phyloP scores from a whole-genome alignment of 164 flowering plant genomes.

The Buxus sempervirens region DNA sequence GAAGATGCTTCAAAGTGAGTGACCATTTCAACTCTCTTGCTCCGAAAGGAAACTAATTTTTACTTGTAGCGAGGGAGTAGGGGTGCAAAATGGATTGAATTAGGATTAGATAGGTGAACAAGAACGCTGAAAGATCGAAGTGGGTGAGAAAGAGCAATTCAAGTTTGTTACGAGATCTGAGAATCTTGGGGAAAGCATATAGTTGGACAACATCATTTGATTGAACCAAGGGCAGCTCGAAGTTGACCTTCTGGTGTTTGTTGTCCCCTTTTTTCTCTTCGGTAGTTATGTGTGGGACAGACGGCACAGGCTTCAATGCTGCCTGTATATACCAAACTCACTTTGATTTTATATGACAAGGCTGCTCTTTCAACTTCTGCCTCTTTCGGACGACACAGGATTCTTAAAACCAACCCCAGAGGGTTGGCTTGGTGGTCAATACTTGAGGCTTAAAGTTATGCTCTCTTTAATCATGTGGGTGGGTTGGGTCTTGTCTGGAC shows the following conservation, averaged over 20 bases:
- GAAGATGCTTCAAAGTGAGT: not conserved
- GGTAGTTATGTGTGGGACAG: constrained; percentile 24
- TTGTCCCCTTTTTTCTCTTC: constrained; percentile 12
- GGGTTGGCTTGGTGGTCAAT: too few relatives aligned
- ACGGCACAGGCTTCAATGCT: too few relatives aligned
- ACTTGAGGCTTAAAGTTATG: too few relatives aligned
- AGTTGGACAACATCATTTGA: not conserved
- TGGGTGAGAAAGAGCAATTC: constrained; percentile 16
- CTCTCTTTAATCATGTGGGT: too few relatives aligned
- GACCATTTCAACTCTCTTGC: constrained; percentile 11
- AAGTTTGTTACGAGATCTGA: constrained; percentile 28
- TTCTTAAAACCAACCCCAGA: too few relatives aligned
- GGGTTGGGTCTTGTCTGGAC: too few relatives aligned
- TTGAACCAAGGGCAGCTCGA: not conserved
- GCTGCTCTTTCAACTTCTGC: too few relatives aligned
- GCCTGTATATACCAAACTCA: too few relatives aligned
- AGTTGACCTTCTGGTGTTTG: not conserved
- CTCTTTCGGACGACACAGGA: too few relatives aligned
- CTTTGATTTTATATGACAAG: too few relatives aligned
- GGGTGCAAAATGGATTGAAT: too few relatives aligned
- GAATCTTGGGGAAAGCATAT: constrained; percentile 1
- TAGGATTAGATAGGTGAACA: constrained; percentile 33
- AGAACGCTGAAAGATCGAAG: constrained; percentile 16
- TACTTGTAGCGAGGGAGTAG: too few relatives aligned
- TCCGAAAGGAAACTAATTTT: constrained; percentile 14